phyloP scores from a whole-genome alignment of 2,329 filamentous ascomycete species.

The Clonostachys sp. region DNA sequence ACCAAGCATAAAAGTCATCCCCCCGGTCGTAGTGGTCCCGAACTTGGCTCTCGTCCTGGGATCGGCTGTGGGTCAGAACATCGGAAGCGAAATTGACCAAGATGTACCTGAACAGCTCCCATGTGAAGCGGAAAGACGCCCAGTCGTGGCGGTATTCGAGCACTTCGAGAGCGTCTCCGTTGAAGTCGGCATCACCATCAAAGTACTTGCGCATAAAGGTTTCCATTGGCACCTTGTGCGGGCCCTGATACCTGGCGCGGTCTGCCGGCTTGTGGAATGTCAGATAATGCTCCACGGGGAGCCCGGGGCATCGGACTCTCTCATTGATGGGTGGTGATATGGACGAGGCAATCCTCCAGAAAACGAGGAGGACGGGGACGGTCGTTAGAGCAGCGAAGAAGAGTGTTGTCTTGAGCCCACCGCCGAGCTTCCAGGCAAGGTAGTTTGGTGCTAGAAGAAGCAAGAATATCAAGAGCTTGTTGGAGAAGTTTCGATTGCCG shows the following conservation, averaged over 20 bases:
- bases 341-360: slow-evolving; percentile 77
- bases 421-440: slow-evolving; percentile 80
- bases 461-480: slow-evolving; percentile 67
- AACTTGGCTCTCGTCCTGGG: slow-evolving; percentile 94
- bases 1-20: slow-evolving; percentile 98
- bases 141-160: slow-evolving; percentile 96
- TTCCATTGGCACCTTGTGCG: slow-evolving; percentile 81
- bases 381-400: slow-evolving; percentile 76
- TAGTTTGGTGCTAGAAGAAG: slow-evolving; percentile 72
- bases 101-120: slow-evolving; percentile 82
- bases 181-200: slow-evolving; percentile 90
- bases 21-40: slow-evolving; percentile 96
- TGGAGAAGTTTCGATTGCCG: slow-evolving; percentile 84
- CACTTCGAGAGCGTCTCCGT: slow-evolving; percentile 83
- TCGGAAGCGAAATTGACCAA: slow-evolving; percentile 84
- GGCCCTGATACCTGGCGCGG: slow-evolving; percentile 65
- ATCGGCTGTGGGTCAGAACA: slow-evolving; percentile 86
- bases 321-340: slow-evolving; percentile 88
- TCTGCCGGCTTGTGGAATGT: slow-evolving; percentile 68
- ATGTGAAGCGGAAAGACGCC: slow-evolving; percentile 90
- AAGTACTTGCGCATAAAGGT: slow-evolving; percentile 99
- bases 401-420: slow-evolving; percentile 83
- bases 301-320: slow-evolving; percentile 81
- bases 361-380: slow-evolving; percentile 73
- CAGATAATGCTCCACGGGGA: slow-evolving; percentile 86